Base-by-base conservation (phyloP, 371 early-diverging fungal species). In the Mortierella sp. region DNA sequence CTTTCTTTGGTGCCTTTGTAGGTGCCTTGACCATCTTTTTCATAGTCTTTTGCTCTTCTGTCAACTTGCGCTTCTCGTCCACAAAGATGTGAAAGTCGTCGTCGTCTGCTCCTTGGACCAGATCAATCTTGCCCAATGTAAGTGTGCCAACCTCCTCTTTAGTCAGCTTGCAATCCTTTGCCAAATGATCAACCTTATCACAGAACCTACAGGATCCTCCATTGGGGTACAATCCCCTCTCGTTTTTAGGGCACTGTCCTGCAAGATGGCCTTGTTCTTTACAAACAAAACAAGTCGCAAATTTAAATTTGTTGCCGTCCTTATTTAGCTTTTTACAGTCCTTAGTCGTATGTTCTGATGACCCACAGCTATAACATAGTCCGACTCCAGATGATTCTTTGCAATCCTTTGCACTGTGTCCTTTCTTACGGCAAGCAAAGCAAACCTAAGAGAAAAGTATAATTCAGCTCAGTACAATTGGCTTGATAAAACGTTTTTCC, bases 181-280 rank as follows among this genome's bases (percentile, higher is more conserved):
- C 94, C 47, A 95, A 85, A 79, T 97, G 98, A 72, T 92, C 89
- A 1, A 93, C 91, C 61, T 92, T 89, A 26, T 93, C 93, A 72
- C 98, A 97, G 83, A 90, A 94, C 56, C 89, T 88, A 85, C 98
- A 98, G 37, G 91, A 83, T 10, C 98, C 98, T 43, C 98, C 98
- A 65, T 96, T 93, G 1, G 96, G 96, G 77, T 97, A 97, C 70
- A 97, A 63, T 2, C 97, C 98, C 67, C 89, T 87, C 32, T 93
- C 93, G 84, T 97, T 97, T 81, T 94, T 85, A 12, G 93, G 91
- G 65, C 97, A 97, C 65, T 90, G 83, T 31, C 90, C 83, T 28
- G 96, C 87, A 61, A 97, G 83, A 75, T 97, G 98, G 1, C 98
- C 98, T 32, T 86, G 85, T 58, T 84, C 86, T 53, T 92, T 91